Evolutionary conservation across 108 stramenopile genomes (phyloP).

Genomic region (Cafeteria roenbergensis): DNA sequence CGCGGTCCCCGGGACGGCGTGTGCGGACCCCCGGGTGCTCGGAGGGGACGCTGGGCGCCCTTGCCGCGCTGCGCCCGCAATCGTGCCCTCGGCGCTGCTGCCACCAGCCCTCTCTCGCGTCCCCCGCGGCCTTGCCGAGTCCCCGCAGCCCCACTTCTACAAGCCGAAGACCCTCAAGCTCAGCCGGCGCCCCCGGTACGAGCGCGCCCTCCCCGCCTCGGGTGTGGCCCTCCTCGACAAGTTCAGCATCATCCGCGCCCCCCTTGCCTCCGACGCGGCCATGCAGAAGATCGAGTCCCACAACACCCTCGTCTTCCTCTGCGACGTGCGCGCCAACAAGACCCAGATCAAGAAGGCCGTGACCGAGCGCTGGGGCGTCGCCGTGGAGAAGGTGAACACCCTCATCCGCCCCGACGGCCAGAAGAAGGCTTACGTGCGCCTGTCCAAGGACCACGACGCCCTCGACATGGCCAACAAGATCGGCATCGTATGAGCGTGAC

Average conservation of each 20-base stretch:
- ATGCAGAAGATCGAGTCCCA: constrained; percentile 99
- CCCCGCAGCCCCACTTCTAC: constrained; percentile 78
- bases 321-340: constrained; percentile 96
- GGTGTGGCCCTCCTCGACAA: no score
- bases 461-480: constrained; percentile 98
- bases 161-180: constrained; percentile 75
- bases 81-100: neutral
- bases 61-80: neutral
- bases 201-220: constrained; percentile 18
- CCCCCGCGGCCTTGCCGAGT: neutral
- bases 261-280: constrained; percentile 91
- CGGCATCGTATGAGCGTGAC: constrained; percentile 64
- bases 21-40: no score
- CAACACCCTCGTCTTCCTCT: constrained; percentile 99
- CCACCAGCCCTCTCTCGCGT: neutral
- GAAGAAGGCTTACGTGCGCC: constrained; percentile 96
- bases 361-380: constrained; percentile 85
- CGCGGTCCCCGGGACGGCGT: no score
- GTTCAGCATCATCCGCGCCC: constrained; percentile 88
- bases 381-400: constrained; percentile 93
- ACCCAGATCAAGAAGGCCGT: constrained; percentile 98
- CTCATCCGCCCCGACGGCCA: constrained; percentile 93
- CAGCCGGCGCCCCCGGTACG: constrained; percentile 73
- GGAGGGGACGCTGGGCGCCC: neutral
- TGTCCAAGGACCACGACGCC: constrained; percentile 93